Conservation (phyloP, 345 rosid species). For the Salix koriyanagi region DNA sequence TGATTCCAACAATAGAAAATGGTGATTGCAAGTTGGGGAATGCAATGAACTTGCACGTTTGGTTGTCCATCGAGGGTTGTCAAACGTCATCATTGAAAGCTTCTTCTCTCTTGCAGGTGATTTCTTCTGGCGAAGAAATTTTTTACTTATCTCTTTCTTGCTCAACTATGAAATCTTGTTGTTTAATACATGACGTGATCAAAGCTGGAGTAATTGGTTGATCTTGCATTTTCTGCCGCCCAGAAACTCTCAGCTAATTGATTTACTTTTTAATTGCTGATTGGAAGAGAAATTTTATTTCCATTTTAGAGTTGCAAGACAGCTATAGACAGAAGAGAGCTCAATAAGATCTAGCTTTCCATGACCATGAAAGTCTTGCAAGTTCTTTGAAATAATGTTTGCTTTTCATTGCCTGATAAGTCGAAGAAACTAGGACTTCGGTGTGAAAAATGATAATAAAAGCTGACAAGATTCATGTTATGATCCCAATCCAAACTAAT, state of each 20-base stretch:
- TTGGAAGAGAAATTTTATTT: background rate
- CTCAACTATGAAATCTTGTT: background rate
- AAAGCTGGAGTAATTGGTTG: background rate
- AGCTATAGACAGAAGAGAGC: no score
- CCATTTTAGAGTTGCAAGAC: background rate
- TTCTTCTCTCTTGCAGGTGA: background rate
- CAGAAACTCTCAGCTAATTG: background rate
- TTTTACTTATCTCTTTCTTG: background rate
- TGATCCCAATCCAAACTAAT: no score
- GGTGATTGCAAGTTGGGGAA: background rate
- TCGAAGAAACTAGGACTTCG: no score
- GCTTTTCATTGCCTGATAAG: no score
- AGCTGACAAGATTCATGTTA: no score
- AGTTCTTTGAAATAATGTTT: no score
- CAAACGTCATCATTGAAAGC: background rate
- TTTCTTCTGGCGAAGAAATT: background rate
- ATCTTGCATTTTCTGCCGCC: background rate
- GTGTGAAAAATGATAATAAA: no score
- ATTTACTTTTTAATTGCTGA: no score
- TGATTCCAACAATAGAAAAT: background rate
- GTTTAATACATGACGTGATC: background rate
- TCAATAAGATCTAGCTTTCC: no score
- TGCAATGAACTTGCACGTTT: constrained; percentile 1
- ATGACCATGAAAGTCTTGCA: no score
- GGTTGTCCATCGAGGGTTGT: constrained; percentile 12